Evolutionary conservation across 768 basidiomycete genomes (phyloP).

Genomic region (Naganishia antarctica): DNA sequence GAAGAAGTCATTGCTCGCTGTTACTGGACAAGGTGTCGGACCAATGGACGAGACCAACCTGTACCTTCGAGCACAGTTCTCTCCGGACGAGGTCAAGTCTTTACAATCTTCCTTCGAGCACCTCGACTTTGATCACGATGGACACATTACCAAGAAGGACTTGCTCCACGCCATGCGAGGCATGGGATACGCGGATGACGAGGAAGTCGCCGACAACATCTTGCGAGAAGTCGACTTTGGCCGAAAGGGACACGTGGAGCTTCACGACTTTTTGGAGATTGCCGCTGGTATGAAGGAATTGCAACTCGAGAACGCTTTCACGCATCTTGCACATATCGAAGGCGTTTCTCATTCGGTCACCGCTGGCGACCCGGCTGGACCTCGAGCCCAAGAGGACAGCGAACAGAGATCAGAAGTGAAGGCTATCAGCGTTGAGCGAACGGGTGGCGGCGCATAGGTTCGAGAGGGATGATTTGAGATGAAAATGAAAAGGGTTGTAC

Average conservation of each 20-base stretch:
- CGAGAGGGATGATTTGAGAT: background rate
- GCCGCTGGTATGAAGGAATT: constrained; percentile 52
- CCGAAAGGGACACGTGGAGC: constrained; percentile 58
- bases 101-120: constrained; percentile 48
- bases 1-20: constrained; percentile 25
- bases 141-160: constrained; percentile 33
- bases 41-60: constrained; percentile 42
- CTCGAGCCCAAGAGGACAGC: constrained; percentile 42
- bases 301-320: constrained; percentile 48
- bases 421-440: constrained; percentile 58
- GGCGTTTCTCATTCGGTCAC: constrained; percentile 25
- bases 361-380: constrained; percentile 54
- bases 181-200: constrained; percentile 59
- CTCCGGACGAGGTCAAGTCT: constrained; percentile 55
- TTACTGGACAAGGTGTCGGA: constrained; percentile 36
- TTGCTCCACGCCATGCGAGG: constrained; percentile 52
- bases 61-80: constrained; percentile 58
- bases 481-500: constrained; percentile 13
- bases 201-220: constrained; percentile 45
- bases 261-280: constrained; percentile 78
- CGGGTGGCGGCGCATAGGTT: constrained; percentile 55
- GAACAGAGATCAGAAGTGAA: constrained; percentile 48
- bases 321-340: constrained; percentile 45
- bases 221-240: constrained; percentile 50
- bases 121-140: constrained; percentile 46